Evolutionary conservation across 495 filamentous ascomycete genomes (phyloP).

Genomic region (Trichocladium antarcticum): DNA sequence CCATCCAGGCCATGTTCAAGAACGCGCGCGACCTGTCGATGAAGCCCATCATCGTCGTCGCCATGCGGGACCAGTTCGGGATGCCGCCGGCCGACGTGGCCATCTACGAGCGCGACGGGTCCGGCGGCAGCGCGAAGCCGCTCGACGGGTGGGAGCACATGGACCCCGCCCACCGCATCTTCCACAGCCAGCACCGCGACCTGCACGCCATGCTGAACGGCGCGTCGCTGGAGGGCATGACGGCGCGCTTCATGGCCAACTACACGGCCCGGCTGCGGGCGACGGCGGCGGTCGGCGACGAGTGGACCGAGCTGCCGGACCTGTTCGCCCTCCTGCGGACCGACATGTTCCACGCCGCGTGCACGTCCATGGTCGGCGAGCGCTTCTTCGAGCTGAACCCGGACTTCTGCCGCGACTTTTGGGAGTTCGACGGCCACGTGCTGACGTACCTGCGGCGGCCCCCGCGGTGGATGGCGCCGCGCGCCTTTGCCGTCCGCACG

Average conservation of each 20-base stretch:
- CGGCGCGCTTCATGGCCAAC: slow-evolving; percentile 2
- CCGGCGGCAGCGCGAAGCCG: slow-evolving; percentile 11
- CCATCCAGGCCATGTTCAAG: slow-evolving; percentile 10
- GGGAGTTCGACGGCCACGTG: slow-evolving; percentile 13
- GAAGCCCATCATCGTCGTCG: slow-evolving; percentile 13
- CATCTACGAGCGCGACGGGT: slow-evolving; percentile 12
- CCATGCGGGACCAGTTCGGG: slow-evolving; percentile 11
- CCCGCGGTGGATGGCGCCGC: slow-evolving; percentile 16
- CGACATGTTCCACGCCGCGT: slow-evolving; percentile 19
- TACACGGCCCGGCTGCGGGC: slow-evolving; percentile 7
- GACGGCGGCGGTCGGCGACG: background rate
- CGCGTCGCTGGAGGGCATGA: slow-evolving; percentile 3
- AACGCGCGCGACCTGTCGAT: slow-evolving; percentile 8
- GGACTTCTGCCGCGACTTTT: slow-evolving; percentile 14
- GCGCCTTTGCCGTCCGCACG: slow-evolving; percentile 13
- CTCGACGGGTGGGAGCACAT: slow-evolving; percentile 10
- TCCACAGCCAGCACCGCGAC: slow-evolving; percentile 12
- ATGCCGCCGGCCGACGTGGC: slow-evolving; percentile 7
- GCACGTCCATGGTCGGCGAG: slow-evolving; percentile 19
- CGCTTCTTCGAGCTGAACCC: slow-evolving; percentile 16
- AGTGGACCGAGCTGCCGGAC: slow-evolving; percentile 18
- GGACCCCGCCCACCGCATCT: slow-evolving; percentile 8
- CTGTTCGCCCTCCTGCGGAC: slow-evolving; percentile 20
- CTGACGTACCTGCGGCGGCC: slow-evolving; percentile 7
- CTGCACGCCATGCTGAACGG: slow-evolving; percentile 5